These are phyloP conservation scores for Penicillium verhagenii DNA, from an alignment of 495 filamentous ascomycete species.

Conservation along the genomic window DNA sequence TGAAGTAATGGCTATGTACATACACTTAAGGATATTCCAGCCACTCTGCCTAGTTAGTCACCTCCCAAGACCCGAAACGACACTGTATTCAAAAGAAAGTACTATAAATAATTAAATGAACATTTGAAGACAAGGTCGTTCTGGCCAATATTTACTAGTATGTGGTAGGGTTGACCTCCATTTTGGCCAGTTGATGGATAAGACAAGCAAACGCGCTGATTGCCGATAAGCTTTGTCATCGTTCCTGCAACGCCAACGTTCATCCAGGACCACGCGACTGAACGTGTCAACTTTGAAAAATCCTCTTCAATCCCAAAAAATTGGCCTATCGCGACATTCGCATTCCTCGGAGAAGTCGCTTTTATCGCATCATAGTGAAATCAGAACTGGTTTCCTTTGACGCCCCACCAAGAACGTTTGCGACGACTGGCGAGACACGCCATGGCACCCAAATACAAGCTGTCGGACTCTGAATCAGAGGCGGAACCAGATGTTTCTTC, in stretches of 20 bases:
- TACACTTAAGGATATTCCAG: too few species aligned
- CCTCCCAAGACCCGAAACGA: too few species aligned
- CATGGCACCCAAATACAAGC: constrained; percentile 36
- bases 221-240: constrained; percentile 7
- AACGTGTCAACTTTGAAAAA: neutral
- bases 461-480: constrained; percentile 40
- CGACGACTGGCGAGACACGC: neutral
- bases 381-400: neutral
- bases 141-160: too few species aligned
- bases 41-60: too few species aligned
- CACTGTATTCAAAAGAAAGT: too few species aligned
- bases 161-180: too few species aligned
- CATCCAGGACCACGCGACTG: constrained; percentile 3
- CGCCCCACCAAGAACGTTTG: neutral
- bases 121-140: too few species aligned
- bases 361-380: neutral
- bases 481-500: constrained; percentile 3
- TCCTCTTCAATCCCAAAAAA: neutral
- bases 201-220: constrained; percentile 1
- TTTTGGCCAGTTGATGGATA: too few species aligned
- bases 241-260: neutral
- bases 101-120: too few species aligned
- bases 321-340: neutral
- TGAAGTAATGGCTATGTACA: too few species aligned
- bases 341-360: neutral